Evolutionary conservation across 306 rosid genomes (phyloP).

Genomic region (Vachellia pachyceras): DNA sequence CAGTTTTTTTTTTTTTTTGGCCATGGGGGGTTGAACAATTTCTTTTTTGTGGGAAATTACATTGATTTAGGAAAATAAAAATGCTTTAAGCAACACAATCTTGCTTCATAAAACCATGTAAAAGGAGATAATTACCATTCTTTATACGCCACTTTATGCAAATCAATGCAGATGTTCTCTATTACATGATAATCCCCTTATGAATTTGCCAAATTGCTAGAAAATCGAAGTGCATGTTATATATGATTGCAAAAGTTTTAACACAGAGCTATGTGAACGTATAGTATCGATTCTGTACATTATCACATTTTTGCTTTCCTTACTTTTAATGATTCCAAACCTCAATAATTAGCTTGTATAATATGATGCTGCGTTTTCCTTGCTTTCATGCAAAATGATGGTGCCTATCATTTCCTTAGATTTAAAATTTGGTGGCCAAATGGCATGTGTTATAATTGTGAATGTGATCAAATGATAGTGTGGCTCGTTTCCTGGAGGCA

Average conservation of each 20-base stretch:
- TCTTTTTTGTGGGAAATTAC: background rate
- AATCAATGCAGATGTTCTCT: background rate
- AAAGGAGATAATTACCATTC: background rate
- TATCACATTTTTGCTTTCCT: slow-evolving; percentile 22
- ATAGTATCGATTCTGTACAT: slow-evolving; percentile 1
- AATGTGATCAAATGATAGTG: slow-evolving; percentile 56
- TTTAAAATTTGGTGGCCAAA: slow-evolving; percentile 31
- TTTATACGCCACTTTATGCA: background rate
- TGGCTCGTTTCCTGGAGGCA: slow-evolving; percentile 97
- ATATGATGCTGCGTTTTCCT: slow-evolving; percentile 19
- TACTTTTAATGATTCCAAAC: slow-evolving; percentile 27
- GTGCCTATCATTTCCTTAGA: slow-evolving; percentile 20
- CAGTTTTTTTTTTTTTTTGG: background rate
- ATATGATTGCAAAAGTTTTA: slow-evolving; percentile 26
- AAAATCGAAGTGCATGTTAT: slow-evolving; percentile 3
- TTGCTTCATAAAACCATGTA: background rate
- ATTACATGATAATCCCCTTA: slow-evolving; percentile 22
- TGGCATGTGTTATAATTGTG: slow-evolving; percentile 40
- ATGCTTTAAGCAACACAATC: background rate
- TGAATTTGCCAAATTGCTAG: slow-evolving; percentile 26
- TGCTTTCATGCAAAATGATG: slow-evolving; percentile 23
- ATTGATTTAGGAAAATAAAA: background rate
- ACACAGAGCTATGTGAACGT: background rate
- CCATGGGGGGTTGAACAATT: background rate
- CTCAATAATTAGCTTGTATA: slow-evolving; percentile 15